Evolutionary conservation across 1,139 yeast genomes (phyloP).

Genomic region (Pichia sp.): DNA sequence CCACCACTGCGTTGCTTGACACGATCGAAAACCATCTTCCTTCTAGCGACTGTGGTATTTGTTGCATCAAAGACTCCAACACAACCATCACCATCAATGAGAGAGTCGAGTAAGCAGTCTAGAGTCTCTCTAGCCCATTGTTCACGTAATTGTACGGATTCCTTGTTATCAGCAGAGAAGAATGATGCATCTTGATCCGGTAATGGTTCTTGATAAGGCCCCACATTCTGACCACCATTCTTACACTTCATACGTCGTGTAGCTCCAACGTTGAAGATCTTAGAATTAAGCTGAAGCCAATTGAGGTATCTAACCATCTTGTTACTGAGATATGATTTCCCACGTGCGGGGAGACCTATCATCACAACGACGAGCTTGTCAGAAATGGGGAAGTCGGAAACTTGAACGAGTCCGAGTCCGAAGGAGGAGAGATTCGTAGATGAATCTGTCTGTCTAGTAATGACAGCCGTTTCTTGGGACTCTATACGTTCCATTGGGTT

Average conservation of each 20-base stretch:
- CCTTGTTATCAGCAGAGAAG: constrained; percentile 72
- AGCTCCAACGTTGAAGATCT: constrained; percentile 88
- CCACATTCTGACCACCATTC: no score
- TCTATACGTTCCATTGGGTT: constrained; percentile 4
- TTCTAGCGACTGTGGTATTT: constrained; percentile 72
- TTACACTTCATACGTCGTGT: constrained; percentile 72
- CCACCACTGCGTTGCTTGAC: constrained; percentile 68
- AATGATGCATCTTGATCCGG: constrained; percentile 84
- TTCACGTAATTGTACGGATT: constrained; percentile 65
- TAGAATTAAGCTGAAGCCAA: constrained; percentile 84
- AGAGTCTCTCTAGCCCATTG: constrained; percentile 96
- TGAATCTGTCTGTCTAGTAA: no score
- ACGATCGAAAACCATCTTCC: constrained; percentile 59
- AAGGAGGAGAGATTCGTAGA: no score
- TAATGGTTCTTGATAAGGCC: constrained; percentile 64
- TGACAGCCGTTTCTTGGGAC: constrained; percentile 4
- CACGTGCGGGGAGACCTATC: constrained; percentile 82
- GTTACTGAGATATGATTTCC: constrained; percentile 86
- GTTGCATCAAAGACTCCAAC: constrained; percentile 97
- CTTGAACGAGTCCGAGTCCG: no score
- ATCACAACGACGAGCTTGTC: constrained; percentile 68
- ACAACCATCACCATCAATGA: constrained; percentile 73
- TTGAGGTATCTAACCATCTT: constrained; percentile 79
- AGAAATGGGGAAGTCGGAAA: constrained; percentile 31
- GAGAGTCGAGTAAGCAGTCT: constrained; percentile 74